Conservation (phyloP, 768 basidiomycete species). For the Suillus fuscotomentosus region DNA sequence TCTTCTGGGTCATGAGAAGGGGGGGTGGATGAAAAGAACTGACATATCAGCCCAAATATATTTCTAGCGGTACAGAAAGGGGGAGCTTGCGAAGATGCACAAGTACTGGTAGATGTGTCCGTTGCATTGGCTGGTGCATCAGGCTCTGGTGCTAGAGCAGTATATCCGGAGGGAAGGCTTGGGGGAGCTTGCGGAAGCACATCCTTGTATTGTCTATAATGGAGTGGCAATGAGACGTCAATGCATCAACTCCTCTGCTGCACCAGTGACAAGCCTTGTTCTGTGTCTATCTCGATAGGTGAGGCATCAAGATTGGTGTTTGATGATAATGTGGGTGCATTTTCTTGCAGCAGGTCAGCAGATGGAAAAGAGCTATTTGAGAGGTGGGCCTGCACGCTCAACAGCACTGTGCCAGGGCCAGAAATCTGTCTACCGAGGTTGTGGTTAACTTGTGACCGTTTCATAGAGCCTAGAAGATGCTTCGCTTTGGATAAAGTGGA, state of each 20-base stretch:
- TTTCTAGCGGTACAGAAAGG: background rate
- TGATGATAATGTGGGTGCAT: background rate
- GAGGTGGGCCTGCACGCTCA: too few species aligned
- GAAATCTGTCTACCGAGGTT: too few species aligned
- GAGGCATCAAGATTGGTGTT: fast-evolving
- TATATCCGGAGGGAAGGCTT: background rate
- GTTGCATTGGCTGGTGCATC: background rate
- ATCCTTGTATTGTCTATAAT: background rate
- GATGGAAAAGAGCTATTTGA: too few species aligned
- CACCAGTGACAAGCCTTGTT: background rate
- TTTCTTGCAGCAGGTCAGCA: too few species aligned
- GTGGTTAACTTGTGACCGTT: background rate
- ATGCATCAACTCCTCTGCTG: background rate
- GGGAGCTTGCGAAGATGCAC: background rate
- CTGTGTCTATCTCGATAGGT: background rate
- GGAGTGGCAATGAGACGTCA: background rate
- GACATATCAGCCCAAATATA: background rate
- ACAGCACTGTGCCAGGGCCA: too few species aligned
- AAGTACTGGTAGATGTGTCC: background rate
- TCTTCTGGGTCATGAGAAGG: too few species aligned
- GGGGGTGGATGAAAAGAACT: too few species aligned
- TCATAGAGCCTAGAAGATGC: background rate
- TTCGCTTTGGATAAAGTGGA: background rate
- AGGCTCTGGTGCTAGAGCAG: background rate
- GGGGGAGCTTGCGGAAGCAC: slow-evolving; percentile 2